Percentiles rank a stretch among this genome's conserved stretches.
These are phyloP conservation scores for Arachis monticola DNA, from an alignment of 331 rosid species.

Conservation along the genomic window DNA sequence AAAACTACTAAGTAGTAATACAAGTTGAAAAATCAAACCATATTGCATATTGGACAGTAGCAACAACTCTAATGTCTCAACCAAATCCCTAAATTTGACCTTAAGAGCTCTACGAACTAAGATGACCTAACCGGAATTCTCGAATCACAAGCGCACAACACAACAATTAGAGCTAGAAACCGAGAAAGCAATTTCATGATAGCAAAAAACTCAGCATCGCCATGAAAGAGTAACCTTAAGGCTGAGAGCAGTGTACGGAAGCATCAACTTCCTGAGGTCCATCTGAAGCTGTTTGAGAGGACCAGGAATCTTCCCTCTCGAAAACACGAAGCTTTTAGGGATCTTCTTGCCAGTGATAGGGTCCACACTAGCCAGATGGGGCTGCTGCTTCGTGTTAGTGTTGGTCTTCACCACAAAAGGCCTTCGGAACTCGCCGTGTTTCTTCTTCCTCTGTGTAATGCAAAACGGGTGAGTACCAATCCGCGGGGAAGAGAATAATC, in stretches of 20 bases:
- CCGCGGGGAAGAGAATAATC: neutral
- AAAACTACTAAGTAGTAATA: neutral
- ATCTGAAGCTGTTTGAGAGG: conserved; percentile 84
- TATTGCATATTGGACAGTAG: no score
- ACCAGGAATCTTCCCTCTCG: conserved; percentile 82
- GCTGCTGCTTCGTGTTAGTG: conserved; percentile 1
- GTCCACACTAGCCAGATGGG: conserved; percentile 58
- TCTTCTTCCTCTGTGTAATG: conserved; percentile 56
- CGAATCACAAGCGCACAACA: neutral
- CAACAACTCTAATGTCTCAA: neutral
- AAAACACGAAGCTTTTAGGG: conserved; percentile 85
- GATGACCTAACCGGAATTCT: conserved; percentile 6
- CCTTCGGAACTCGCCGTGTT: conserved; percentile 54
- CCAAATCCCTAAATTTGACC: neutral
- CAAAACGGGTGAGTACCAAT: neutral
- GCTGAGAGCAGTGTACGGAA: conserved; percentile 83
- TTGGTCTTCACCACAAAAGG: conserved; percentile 47
- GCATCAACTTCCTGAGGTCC: conserved; percentile 91
- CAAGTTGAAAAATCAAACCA: conserved; percentile 6
- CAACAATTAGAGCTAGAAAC: neutral
- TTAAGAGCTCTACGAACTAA: neutral
- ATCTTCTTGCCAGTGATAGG: conserved; percentile 91
- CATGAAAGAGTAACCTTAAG: conserved; percentile 56
- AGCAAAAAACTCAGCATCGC: neutral
- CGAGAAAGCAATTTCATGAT: neutral